Base-by-base conservation (phyloP, 148 eudicot genomes). In the Camellia granthamiana region DNA sequence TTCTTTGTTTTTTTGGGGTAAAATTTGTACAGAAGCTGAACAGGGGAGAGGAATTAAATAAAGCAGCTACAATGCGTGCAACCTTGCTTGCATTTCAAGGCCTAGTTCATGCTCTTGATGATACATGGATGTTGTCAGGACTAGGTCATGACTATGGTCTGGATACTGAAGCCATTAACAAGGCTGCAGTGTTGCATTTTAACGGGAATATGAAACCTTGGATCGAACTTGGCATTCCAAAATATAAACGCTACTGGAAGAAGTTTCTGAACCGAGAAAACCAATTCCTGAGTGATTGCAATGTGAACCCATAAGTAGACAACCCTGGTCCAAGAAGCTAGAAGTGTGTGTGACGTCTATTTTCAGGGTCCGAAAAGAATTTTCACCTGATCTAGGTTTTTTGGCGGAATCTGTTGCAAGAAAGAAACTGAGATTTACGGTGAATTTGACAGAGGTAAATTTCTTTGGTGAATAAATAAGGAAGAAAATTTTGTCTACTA, bases 171-270 rank as follows among this genome's bases (percentile, higher is more conserved):
- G 80, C 89, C 75, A 72, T 92, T 21, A 74, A 79, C 78, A 89
- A 88, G 66, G 91, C 94, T 60, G 92, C 91, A 42, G 93, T 88
- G 14, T 78, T 96, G 81, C 99, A 96, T 81, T 96, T 84, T 80
- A 92, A 94, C 77, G 99, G 99, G 72, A 92, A 92, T 84, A 96
- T 92, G 99, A 96, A 96, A 84, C 99, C 99, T 44, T 96, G 99
- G 99, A 94, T 96, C 63, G 99, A 96, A 78, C 86, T 96, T 78
- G 95, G 97, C 78, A 96, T 96, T 77, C 89, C 90, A 44, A 87
- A 85, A 79, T 96, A 92, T 83, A 92, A 75, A 81, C 79, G 80
- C 38, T 84, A 82, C 61, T 96, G 99, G 99, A 83, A 83, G 67
- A 92, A 85, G 83, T 92, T 75, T 82, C 60, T 96, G 80, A 87